Conservation (phyloP, 768 basidiomycete species). For the Hygrophoropsis aurantiaca region DNA sequence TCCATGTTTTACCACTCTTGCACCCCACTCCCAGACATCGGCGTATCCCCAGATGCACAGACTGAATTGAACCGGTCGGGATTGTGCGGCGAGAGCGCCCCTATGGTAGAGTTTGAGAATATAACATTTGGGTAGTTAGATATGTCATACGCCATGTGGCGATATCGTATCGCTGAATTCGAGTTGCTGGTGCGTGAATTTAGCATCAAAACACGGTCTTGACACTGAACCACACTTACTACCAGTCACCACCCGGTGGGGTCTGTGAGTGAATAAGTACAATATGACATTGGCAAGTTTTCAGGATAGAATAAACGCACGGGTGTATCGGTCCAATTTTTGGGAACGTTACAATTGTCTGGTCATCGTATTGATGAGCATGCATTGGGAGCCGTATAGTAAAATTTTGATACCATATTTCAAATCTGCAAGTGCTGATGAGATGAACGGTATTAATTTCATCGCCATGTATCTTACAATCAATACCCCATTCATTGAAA, state of each 20-base stretch:
- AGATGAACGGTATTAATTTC: background rate
- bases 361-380: background rate
- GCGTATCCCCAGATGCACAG: conserved; percentile 58
- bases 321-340: conserved; percentile 45
- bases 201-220: background rate
- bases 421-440: conserved; percentile 28
- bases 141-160: conserved; percentile 55
- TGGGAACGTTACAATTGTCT: conserved; percentile 58
- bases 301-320: conserved; percentile 22
- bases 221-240: conserved; percentile 33
- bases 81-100: conserved; percentile 43
- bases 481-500: conserved; percentile 54
- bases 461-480: conserved; percentile 30
- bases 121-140: conserved; percentile 11
- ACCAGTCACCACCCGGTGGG: conserved; percentile 44
- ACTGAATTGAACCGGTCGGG: conserved; percentile 47
- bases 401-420: conserved; percentile 44
- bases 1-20: conserved; percentile 40
- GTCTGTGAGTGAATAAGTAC: conserved; percentile 15
- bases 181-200: conserved; percentile 40
- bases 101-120: conserved; percentile 21
- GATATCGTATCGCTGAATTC: conserved; percentile 57
- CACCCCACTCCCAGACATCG: conserved; percentile 60
- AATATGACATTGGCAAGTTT: background rate
- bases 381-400: background rate